Evolutionary conservation across 2,329 filamentous ascomycete genomes (phyloP), one percentile per base, ranked within the genome.

Genomic region (Apiospora hydei): DNA sequence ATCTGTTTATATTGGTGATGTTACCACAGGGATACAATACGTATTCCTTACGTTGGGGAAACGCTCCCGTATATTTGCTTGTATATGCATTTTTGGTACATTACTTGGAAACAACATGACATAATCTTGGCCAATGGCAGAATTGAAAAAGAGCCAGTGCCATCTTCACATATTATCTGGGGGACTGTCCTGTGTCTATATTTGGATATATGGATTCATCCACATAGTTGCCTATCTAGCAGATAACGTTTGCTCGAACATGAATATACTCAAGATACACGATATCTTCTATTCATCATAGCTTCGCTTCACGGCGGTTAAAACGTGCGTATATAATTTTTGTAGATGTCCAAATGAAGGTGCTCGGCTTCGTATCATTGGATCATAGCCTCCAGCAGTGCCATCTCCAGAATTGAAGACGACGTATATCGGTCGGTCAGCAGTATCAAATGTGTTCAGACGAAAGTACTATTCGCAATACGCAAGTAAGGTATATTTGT

Each of bases 401-500:
- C 18, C 24, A 4, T 26, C 21, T 26, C n/a, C 13, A 14, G 4
- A 6, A 4, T 8, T 30, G 13, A 30, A 57, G 51, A 34, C 49
- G 5, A 57, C n/a, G n/a, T n/a, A 21, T 18, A 2, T 34, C 6
- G 51, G 5, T 16, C 14, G 26, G 30, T 57, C 24, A 4, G 30
- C 10, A 61, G 38, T 38, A 16, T 61, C 8, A 67, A 74, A 75
- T 73, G 73, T 73, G 71, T 73, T 70, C 73, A 70, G 68, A 70
- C 71, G 16, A 41, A 47, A 73, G 72, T 71, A 67, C 69, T 71
- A 74, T 74, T 47, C 77, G 76, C 74, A 72, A 71, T 70, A 61
- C 71, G 34, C 57, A 64, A 64, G 21, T 64, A 41, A 64, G 57
- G 4, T 64, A 64, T 64, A 64, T 64, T 64, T 21, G 34, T 64